Evolutionary conservation across 345 rosid species (phyloP), one percentile per base, ranked within the genome.

Genomic region (Limnanthes douglasii): DNA sequence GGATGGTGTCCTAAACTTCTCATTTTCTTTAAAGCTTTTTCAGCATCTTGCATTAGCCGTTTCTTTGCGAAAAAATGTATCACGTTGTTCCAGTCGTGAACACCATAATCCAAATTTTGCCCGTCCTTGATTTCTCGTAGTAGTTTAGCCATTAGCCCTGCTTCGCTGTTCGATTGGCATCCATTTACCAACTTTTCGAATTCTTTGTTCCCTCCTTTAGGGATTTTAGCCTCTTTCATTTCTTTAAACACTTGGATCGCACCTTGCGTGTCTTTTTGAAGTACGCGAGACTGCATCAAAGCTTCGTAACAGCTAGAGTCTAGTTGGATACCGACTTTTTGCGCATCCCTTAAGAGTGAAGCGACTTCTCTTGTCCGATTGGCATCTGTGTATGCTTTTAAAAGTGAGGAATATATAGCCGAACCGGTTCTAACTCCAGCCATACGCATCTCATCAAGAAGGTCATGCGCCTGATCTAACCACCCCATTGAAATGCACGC

Each of bases 1-100:
- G 98, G 95, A 13, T 57, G 21, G 57, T 68, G 73, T 33, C 85
- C 98, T 10, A 90, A 72, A 59, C 67, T 79, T 60, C 70, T 69
- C 94, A 84, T 84, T 58, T 72, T 90, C 60, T 50, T 67, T 51
- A 84, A 49, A 11, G 94, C 95, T 63, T 77, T 84, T 55, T 79
- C 98, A 2, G 98, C 98, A 52, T 84, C 98, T 40, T 68, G 65
- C 95, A 84, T 90, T 50, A 90, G 55, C 56, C 94, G 69, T 67
- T 79, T 90, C 60, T 74, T 84, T 44, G 79, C 60, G 68, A 90
- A 90, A 46, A 90, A 90, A 33, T 84, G 79, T 42, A 90, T 74
- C 37, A 79, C 85, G 18, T 70, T 84, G 61, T 84, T 90, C 95
- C 95, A 84, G 32, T 79, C 94, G 46, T 84, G 84, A 38, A 84